Conservation (phyloP, 2,329 filamentous ascomycete species). For the Neonectria ditissima region DNA sequence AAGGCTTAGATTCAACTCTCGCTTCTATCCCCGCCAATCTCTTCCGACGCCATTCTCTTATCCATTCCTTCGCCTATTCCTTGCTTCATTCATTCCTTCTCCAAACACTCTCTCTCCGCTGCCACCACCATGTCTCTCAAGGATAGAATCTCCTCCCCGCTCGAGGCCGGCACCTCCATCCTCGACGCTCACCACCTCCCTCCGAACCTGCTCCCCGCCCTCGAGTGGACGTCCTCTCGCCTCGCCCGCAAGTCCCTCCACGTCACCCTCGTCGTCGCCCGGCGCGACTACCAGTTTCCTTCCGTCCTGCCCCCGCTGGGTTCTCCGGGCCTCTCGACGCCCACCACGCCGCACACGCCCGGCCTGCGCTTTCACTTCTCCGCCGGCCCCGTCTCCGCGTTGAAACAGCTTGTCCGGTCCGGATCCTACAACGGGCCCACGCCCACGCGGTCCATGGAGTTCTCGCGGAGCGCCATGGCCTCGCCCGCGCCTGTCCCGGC, state of each 20-base stretch:
- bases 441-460: constrained; percentile 41
- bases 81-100: no score
- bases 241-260: constrained; percentile 67
- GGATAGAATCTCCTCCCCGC: constrained; percentile 69
- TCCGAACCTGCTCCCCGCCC: constrained; percentile 62
- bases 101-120: no score
- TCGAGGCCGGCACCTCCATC: constrained; percentile 72
- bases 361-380: constrained; percentile 49
- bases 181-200: constrained; percentile 70
- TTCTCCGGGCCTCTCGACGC: constrained; percentile 35
- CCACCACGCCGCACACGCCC: constrained; percentile 49
- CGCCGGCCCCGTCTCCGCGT: constrained; percentile 47
- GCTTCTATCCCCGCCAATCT: background rate
- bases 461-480: constrained; percentile 41
- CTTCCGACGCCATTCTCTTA: constrained; percentile 14
- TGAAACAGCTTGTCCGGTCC: constrained; percentile 49
- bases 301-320: constrained; percentile 40
- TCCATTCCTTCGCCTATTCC: background rate
- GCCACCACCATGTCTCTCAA: constrained; percentile 60
- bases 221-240: constrained; percentile 69
- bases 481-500: constrained; percentile 50
- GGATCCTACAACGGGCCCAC: constrained; percentile 36
- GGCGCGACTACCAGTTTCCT: constrained; percentile 68
- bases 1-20: background rate
- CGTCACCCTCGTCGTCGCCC: constrained; percentile 68